Conservation (phyloP, 805 yeast genomes). For the Yarrowia bubula region DNA sequence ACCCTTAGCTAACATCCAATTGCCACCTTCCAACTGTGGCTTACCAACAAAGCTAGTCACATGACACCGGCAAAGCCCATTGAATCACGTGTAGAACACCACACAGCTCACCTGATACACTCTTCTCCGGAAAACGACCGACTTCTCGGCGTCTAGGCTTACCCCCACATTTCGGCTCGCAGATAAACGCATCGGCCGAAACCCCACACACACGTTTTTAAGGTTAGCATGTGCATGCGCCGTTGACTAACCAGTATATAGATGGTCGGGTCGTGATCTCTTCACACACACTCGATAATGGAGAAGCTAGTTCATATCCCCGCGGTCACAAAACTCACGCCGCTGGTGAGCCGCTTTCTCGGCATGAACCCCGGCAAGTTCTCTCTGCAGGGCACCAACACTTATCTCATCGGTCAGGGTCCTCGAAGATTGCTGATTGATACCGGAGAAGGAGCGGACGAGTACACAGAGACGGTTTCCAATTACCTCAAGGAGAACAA, state of each 20-base stretch:
- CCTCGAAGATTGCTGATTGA: slow-evolving; percentile 38
- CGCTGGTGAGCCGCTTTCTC: slow-evolving; percentile 39
- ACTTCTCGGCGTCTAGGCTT: neutral
- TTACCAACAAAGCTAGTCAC: neutral
- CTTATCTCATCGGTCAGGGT: slow-evolving; percentile 42
- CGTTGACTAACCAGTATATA: neutral
- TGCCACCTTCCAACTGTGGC: neutral
- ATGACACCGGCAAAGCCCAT: too few relatives aligned
- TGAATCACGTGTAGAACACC: too few relatives aligned
- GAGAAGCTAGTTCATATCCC: slow-evolving; percentile 31
- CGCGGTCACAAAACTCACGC: slow-evolving; percentile 34
- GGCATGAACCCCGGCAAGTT: slow-evolving; percentile 42
- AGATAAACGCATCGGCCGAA: slow-evolving; percentile 12
- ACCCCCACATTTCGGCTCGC: slow-evolving; percentile 17
- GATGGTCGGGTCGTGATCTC: neutral
- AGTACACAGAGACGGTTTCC: slow-evolving; percentile 34
- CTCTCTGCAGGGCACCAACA: slow-evolving; percentile 44
- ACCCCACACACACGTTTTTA: slow-evolving; percentile 21
- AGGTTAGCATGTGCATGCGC: neutral
- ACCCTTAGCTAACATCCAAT: neutral
- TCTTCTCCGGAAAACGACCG: neutral
- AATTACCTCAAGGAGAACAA: slow-evolving; percentile 33
- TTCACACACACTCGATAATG: neutral
- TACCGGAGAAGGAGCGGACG: slow-evolving; percentile 40
- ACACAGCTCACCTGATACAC: too few relatives aligned